Evolutionary conservation across 73 alveolate species (phyloP), one percentile per base, ranked within the genome.

Genomic region (Urostyla sp.): DNA sequence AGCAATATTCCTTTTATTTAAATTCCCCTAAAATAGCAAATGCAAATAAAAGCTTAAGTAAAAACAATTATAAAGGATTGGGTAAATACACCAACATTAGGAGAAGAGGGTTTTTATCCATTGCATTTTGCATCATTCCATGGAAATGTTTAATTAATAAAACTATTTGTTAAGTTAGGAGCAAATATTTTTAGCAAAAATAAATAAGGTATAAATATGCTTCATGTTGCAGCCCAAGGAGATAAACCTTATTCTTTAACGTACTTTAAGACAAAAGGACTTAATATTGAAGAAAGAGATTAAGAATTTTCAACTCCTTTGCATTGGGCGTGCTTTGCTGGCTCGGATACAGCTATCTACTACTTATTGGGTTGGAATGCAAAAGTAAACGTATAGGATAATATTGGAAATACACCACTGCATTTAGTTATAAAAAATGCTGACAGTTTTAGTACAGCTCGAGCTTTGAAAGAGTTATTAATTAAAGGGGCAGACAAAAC

Each of bases 211-310:
- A 72, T 97, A 67, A 95, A 95, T 82, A 96, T 95, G 80, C 60
- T 97, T 66, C 99, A 97, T 89, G 92, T 96, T 49, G 98, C 99
- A 21, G 98, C 99, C 0, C 94, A 97, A 94, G 98, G 98, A 21
- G 97, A 97, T 81, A 72, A 96, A 50, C 92, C 98, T 46, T 78
- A 87, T 59, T 75, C 96, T 24, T 59, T 97, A 48, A 82, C 96
- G 36, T 92, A 88, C 69, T 92, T 95, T 66, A 92, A 91, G 48
- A 92, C 93, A 61, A 77, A 91, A 28, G 91, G 93, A 37, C 72
- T 91, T 26, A 79, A 87, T 86, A 57, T 91, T 10, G 67, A 56
- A 76, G 87, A 85, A 13, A 81, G 66, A 48, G 99, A 95, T 78
- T 74, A 74, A 16, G 92, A 93, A 51, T 95, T 95, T 1, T 92